phyloP scores from a whole-genome alignment of 2,329 filamentous ascomycete genomes.

The Penicillium sp. region DNA sequence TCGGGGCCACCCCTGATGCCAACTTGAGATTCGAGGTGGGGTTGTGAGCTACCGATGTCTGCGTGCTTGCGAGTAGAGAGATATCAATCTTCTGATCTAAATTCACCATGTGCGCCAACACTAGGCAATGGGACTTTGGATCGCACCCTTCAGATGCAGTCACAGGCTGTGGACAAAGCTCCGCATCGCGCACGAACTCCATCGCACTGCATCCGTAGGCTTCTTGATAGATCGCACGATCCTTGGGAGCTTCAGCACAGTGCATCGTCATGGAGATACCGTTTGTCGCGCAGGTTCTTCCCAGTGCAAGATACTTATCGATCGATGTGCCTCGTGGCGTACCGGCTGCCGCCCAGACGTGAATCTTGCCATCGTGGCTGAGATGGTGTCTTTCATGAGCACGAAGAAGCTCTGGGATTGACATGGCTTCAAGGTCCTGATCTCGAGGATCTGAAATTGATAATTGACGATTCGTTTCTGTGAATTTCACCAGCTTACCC shows the following conservation, averaged over 20 bases:
- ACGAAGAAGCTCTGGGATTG: conserved; percentile 27
- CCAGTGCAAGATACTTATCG: conserved; percentile 40
- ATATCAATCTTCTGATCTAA: conserved; percentile 46
- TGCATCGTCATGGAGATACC: conserved; percentile 53
- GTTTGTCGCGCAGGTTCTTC: conserved; percentile 39
- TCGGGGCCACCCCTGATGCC: conserved; percentile 52
- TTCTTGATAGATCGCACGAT: conserved; percentile 28
- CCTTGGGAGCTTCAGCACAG: conserved; percentile 46
- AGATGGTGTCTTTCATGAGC: conserved; percentile 24
- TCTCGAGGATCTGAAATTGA: conserved; percentile 35
- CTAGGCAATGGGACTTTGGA: conserved; percentile 34
- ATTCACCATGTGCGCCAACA: conserved; percentile 57
- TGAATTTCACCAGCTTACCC: conserved; percentile 28
- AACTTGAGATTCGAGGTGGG: conserved; percentile 55
- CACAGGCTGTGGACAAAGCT: conserved; percentile 27
- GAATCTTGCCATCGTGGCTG: conserved; percentile 53
- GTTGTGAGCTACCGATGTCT: conserved; percentile 53
- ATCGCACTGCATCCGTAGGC: conserved; percentile 39
- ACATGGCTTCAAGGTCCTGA: conserved; percentile 32
- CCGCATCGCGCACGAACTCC: conserved; percentile 39
- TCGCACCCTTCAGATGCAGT: not conserved
- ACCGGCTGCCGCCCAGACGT: conserved; percentile 51
- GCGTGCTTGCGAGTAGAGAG: conserved; percentile 39
- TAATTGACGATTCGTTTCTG: conserved; percentile 29
- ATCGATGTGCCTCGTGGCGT: conserved; percentile 49